Base-by-base conservation (phyloP, 768 basidiomycete genomes). In the Cyclocybe cylindracea region DNA sequence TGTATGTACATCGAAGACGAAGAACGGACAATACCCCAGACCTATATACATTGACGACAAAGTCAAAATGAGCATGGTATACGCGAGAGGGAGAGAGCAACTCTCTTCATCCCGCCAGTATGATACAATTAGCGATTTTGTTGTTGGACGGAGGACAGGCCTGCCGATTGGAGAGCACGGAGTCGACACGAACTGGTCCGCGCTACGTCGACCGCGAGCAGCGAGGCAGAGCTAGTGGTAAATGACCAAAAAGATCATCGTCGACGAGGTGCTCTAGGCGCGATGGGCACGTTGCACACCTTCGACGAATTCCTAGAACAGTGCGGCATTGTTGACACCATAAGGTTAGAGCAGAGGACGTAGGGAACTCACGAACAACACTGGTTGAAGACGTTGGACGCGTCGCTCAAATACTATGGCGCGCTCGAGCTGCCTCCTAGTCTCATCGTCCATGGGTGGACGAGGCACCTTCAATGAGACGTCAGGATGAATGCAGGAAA, bases 271-370 rank as follows among this genome's bases (percentile, higher is more conserved):
- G 16, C 40, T 14, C 10, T 18, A 39, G 33, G 31, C 39, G 34
- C 36, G 35, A 32, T 10, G 42, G 34, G 50, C 41, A 34, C 49
- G 49, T 19, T 34, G 50, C 42, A 58, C 29, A 41, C 57, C 57
- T 31, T 53, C 57, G n/a, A 55, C 29, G n/a, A 58, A 58, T 18
- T 55, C 54, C 36, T 55, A 39, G 50, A 55, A 32, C 7, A 39
- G 16, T 11, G 14, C 3, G 4, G 33, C 32, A 16, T 3, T 39
- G 19, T 36, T 42, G n/a, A n/a, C n/a, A n/a, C n/a, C n/a, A n/a
- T 43, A 18, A 19, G 13, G 14, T 37, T 29, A 32, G 39, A 32
- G 33, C 11, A 1, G 31, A n/a, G 4, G 8, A 37, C 8, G 24
- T 18, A 31, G 46, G 31, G 31, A 35, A 10, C 24, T 24, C 24